These are phyloP conservation scores for Sporothrix protearum DNA, from an alignment of 2,329 filamentous ascomycete genomes.

Conservation along the genomic window DNA sequence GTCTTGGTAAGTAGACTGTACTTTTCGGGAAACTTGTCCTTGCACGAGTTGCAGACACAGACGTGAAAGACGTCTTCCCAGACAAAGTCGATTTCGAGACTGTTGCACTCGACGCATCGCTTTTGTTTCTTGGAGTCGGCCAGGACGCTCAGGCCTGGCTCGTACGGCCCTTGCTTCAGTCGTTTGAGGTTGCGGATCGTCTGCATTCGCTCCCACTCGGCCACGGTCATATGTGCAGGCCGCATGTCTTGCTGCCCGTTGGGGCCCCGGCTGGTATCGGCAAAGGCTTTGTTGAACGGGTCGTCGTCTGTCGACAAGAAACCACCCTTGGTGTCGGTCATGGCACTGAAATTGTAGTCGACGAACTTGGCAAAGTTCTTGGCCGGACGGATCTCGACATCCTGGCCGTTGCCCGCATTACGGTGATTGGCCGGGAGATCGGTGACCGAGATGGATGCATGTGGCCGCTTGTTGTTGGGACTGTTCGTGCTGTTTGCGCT, in stretches of 20 bases:
- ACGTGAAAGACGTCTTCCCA: conserved; percentile 83
- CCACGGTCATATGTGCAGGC: conserved; percentile 81
- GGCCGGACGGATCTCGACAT: conserved; percentile 62
- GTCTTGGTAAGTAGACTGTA: conserved; percentile 96
- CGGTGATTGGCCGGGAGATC: conserved; percentile 58
- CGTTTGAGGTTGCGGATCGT: conserved; percentile 68
- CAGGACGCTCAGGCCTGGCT: conserved; percentile 79
- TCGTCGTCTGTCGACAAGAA: conserved; percentile 91
- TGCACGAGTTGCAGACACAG: conserved; percentile 76
- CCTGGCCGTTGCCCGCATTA: conserved; percentile 55
- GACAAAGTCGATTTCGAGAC: conserved; percentile 86
- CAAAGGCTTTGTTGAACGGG: conserved; percentile 75
- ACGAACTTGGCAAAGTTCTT: conserved; percentile 91
- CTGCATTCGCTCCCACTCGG: conserved; percentile 86
- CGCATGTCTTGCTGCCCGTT: conserved; percentile 48
- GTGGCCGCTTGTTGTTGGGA: conserved; percentile 63
- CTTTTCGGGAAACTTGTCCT: conserved; percentile 84
- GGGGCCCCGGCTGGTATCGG: conserved; percentile 40
- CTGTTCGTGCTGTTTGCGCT: not conserved
- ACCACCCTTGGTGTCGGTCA: conserved; percentile 96
- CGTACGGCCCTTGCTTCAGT: conserved; percentile 76
- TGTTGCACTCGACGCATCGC: conserved; percentile 78
- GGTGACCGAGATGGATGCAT: conserved; percentile 58
- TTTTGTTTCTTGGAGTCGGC: conserved; percentile 61
- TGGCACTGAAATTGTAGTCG: conserved; percentile 96